Evolutionary conservation across 2,329 filamentous ascomycete species (phyloP), one percentile per base, ranked within the genome.

Genomic region (Escovopsis sp.): DNA sequence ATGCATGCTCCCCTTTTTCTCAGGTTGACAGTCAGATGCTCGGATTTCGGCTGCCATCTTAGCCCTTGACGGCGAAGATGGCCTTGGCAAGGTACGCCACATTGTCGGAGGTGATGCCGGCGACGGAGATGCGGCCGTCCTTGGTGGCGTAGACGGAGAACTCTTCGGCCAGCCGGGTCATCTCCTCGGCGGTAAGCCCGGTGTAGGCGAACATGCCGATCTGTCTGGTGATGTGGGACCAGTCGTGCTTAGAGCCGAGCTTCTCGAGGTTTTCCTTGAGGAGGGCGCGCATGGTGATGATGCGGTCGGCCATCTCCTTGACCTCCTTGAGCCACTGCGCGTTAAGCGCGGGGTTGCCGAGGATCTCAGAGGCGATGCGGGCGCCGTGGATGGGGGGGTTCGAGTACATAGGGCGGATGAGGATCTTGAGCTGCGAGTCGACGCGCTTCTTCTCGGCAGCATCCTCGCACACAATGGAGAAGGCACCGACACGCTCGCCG

Each of bases 131-230:
- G 53, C 83, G 74, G 49, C 83, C 83, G 54, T 90, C 81, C 69
- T 85, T 90, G 62, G 90, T 96, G 46, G 87, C 88, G 58, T 98
- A 98, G 51, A 98, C 88, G 41, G 85, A 94, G 72, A 90, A 84
- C 68, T 96, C 84, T 69, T 92, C 86, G 47, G 87, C 84, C 43
- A 98, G 70, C 52, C 66, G 67, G 37, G 88, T 81, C 84, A 96
- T 94, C 67, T 94, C 82, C 63, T 88, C 79, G 37, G 87, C 67
- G 50, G 70, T 88, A 52, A 98, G 68, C 42, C 90, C 90, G 35
- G 90, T 98, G 72, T 93, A 98, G 49, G 90, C 88, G 56, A 98
- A 98, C 90, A 98, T 98, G 66, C 90, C 90, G 53, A 98, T 98
- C 74, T 93, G 85, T 63, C 72, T 87, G 48, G 90, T 96, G 64